Conservation (phyloP, 1,284 basidiomycete genomes). For the Caloboletus firmus region DNA sequence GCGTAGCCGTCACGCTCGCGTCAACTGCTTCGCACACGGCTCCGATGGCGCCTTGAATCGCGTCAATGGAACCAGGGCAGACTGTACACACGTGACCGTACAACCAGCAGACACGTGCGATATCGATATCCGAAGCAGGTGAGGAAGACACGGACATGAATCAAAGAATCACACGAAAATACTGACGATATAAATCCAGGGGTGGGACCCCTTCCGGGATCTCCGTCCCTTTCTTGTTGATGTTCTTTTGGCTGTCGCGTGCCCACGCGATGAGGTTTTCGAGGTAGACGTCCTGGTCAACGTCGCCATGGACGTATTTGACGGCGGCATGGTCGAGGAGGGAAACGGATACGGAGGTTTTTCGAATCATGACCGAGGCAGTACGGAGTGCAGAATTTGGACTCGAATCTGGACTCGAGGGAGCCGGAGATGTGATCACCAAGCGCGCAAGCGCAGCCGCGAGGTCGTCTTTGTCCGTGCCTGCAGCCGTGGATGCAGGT, state of each 20-base stretch:
- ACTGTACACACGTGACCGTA: conserved; percentile 43
- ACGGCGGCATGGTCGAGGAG: conserved; percentile 64
- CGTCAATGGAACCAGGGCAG: conserved; percentile 66
- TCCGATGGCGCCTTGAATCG: conserved; percentile 75
- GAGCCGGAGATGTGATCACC: conserved; percentile 37
- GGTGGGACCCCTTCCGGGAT: conserved; percentile 75
- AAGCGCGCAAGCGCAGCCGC: conserved; percentile 55
- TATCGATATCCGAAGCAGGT: background rate
- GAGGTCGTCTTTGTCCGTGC: conserved; percentile 47
- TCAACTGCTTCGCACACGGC: conserved; percentile 88
- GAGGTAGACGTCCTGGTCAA: conserved; percentile 66
- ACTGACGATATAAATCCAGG: conserved; percentile 83
- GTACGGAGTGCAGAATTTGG: conserved; percentile 19
- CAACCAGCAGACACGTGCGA: background rate
- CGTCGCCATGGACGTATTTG: conserved; percentile 72
- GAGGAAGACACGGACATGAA: background rate
- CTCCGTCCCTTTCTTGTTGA: conserved; percentile 68
- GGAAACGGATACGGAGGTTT: conserved; percentile 54
- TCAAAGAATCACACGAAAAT: background rate
- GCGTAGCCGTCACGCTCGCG: conserved; percentile 41
- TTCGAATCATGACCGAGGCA: conserved; percentile 43
- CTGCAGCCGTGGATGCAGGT: conserved; percentile 8
- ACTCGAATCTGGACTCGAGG: background rate
- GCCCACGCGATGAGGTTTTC: conserved; percentile 63
- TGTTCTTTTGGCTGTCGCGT: conserved; percentile 63